Conservation (phyloP, 2,329 filamentous ascomycete species). For the Thyridium curvatum region DNA sequence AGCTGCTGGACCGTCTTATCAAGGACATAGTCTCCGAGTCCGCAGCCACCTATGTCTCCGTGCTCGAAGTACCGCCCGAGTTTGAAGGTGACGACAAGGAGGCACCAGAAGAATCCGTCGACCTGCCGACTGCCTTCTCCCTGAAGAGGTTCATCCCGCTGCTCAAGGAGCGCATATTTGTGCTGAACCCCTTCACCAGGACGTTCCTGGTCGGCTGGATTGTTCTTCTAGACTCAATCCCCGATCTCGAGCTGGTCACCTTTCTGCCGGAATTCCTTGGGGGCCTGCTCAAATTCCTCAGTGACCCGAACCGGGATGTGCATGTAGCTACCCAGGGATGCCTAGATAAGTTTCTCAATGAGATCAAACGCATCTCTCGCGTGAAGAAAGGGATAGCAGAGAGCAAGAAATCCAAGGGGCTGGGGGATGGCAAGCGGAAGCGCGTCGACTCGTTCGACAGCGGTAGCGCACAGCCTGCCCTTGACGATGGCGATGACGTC, state of each 20-base stretch:
- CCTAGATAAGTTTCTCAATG: conserved; percentile 81
- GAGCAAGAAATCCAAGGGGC: conserved; percentile 60
- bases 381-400: conserved; percentile 90
- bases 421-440: conserved; percentile 60
- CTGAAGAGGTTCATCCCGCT: conserved; percentile 86
- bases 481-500: conserved; percentile 55
- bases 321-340: conserved; percentile 86
- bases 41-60: conserved; percentile 87
- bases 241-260: conserved; percentile 88
- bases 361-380: conserved; percentile 90
- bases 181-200: conserved; percentile 88
- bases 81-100: conserved; percentile 39
- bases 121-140: conserved; percentile 81
- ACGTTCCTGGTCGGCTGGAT: conserved; percentile 97
- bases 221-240: conserved; percentile 88
- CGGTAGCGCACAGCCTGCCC: conserved; percentile 50
- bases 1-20: conserved; percentile 86
- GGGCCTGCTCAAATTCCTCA: conserved; percentile 85
- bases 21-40: conserved; percentile 97
- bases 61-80: conserved; percentile 57
- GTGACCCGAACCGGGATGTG: conserved; percentile 89
- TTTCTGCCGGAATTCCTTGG: conserved; percentile 88
- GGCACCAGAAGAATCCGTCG: conserved; percentile 29
- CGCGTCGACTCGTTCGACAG: conserved; percentile 64
- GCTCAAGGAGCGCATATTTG: conserved; percentile 87